Evolutionary conservation across 192 early-diverging fungal genomes (phyloP), one percentile per base, ranked within the genome.

Genomic region (Backusella westeae): DNA sequence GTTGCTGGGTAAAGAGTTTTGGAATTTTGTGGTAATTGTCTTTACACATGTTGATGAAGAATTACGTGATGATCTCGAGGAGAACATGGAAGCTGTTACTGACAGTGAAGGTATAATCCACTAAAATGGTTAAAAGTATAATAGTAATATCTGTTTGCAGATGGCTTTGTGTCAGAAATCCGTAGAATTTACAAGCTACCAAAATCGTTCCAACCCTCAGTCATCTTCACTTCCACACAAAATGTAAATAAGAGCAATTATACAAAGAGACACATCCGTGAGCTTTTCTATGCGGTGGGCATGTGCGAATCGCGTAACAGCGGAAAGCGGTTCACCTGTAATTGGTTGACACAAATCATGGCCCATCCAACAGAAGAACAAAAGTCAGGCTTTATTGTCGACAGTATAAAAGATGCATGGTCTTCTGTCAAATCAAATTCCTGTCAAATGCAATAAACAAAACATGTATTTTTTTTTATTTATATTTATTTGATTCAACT

Each of bases 21-120:
- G 87, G 87, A 85, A 86, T 67, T 85, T 85, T 77, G 85, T 86
- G 0, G 80, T 86, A 9, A 78, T 88, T 72, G 87, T 88, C 36
- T 88, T 88, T 73, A 88, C 87, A 4, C 85, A 86, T 77, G 84
- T 84, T 14, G 87, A 88, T 63, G 87, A 86, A 38, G 83, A 86
- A 56, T 75, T 76, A 34, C 59, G 78, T 4, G 87, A 88, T 69
- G 79, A 81, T 39, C 73, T 88, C 10, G 83, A 83, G 14, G 82
- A 80, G 1, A 85, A 86, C 67, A 85, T 85, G 65, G 83, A 86
- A n/a, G 83, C 78, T 44, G 42, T 44, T 17, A 44, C 15, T 44
- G 72, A 29, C 3, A 14, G 23, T 23, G 53, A 23, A 56, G 53
- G 21, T 23, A 23, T 0, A 56, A 21, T 21, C 8, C 8, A 26